Evolutionary conservation across 331 rosid species (phyloP).

Genomic region (Rosa hybrid): DNA sequence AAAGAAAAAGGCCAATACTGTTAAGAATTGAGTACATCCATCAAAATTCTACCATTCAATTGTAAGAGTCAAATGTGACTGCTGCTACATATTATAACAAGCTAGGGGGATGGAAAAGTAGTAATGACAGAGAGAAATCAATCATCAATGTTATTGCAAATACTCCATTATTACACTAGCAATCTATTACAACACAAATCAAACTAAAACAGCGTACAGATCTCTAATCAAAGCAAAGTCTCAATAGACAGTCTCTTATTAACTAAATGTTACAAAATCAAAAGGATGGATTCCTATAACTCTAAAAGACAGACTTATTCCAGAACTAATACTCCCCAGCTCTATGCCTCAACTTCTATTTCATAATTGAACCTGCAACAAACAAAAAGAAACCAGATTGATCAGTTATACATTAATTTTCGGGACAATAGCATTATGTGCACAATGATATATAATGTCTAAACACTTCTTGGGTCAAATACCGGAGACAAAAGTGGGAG

Average conservation of each 20-base stretch:
- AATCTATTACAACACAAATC: background rate
- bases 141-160: background rate
- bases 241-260: constrained; percentile 21
- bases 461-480: background rate
- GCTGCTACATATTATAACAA: too few relatives aligned
- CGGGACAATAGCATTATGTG: background rate
- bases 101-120: background rate
- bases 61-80: background rate
- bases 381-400: background rate
- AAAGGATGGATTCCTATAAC: constrained; percentile 7
- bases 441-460: background rate
- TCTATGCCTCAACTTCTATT: constrained; percentile 20
- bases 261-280: background rate
- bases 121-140: background rate
- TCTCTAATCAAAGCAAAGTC: background rate
- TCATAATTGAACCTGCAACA: constrained; percentile 56
- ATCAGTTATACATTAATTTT: background rate
- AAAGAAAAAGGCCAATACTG: too few relatives aligned
- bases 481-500: background rate
- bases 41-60: background rate
- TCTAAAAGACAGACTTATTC: constrained; percentile 30
- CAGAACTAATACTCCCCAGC: constrained; percentile 3
- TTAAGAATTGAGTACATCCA: background rate
- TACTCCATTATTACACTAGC: background rate
- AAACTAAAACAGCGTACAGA: background rate